A percentile compares a stretch with the other conserved stretches of the same genome.
These are phyloP conservation scores for Phytophthora boehmeriae DNA, from an alignment of 352 stramenopile genomes.

Conservation along the genomic window DNA sequence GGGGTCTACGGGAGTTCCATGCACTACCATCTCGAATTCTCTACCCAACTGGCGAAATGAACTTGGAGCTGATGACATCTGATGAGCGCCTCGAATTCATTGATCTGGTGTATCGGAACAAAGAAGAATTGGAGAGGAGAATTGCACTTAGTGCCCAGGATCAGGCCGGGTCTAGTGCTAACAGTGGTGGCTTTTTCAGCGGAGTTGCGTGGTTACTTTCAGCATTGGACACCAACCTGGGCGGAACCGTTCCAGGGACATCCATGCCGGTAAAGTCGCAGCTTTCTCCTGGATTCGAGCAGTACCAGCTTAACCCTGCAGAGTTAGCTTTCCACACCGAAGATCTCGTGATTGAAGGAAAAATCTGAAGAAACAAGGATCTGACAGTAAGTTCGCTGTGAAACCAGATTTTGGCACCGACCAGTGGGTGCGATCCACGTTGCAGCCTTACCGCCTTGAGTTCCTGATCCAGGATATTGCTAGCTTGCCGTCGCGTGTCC, in stretches of 20 bases:
- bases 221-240: slow-evolving; percentile 59
- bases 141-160: slow-evolving; percentile 50
- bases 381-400: slow-evolving; percentile 11
- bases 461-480: slow-evolving; percentile 65
- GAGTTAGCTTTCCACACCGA: slow-evolving; percentile 55
- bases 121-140: slow-evolving; percentile 54
- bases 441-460: slow-evolving; percentile 76
- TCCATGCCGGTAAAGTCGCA: slow-evolving; percentile 19
- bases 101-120: slow-evolving; percentile 60
- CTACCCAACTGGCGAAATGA: slow-evolving; percentile 33
- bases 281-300: slow-evolving; percentile 35
- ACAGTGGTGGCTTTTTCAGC: slow-evolving; percentile 64
- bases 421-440: slow-evolving; percentile 60
- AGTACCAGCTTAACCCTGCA: slow-evolving; percentile 36
- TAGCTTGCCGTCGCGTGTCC: slow-evolving; percentile 44
- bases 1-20: slow-evolving; percentile 65
- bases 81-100: slow-evolving; percentile 65
- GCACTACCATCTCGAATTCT: slow-evolving; percentile 59
- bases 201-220: slow-evolving; percentile 77
- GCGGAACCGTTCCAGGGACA: slow-evolving; percentile 19
- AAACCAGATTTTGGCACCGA: slow-evolving; percentile 51
- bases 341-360: slow-evolving; percentile 51
- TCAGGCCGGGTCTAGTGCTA: slow-evolving; percentile 17
- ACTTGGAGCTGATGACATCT: slow-evolving; percentile 45
- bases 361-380: slow-evolving; percentile 18